Evolutionary conservation across 352 stramenopile species (phyloP), one percentile per base, ranked within the genome.

Genomic region (Thraustotheca clavata): DNA sequence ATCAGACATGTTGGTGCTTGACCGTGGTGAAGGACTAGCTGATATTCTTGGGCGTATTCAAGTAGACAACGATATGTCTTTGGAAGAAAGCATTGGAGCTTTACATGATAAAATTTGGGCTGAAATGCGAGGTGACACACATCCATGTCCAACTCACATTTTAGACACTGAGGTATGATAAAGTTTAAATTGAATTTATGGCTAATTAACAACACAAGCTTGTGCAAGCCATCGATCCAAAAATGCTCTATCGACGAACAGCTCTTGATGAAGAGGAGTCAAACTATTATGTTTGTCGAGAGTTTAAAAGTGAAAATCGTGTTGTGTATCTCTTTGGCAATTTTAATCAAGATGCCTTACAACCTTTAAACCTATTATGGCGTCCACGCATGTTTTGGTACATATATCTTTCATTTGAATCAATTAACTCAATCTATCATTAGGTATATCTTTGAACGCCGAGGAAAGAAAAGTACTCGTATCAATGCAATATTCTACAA

Each of bases 401-500:
- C 38, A 43, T 43, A 22, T n/a, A n/a, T 50, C 33, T 6, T 22
- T 14, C 14, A 14, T 50, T 50, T 50, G 7, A 6, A 22, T 14
- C 7, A 14, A 50, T 50, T 50, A 6, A 6, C 43, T 14, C 7
- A 14, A 50, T 14, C 12, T 14, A 29, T 6, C 43, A 33, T 6
- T 50, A 50, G 43, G 43, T 50, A 50, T 14, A 29, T 50, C 11
- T 14, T 50, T 6, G 43, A 50, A 29, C 43, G 43, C 7, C 6
- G 6, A 6, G 43, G 43, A 29, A 6, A 22, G 43, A 6, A 6
- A 22, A 6, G 33, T 22, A 50, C 43, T 22, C 43, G 43, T 22
- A 50, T 50, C 43, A 50, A 50, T 12, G 43, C 43, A 6, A 6
- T 50, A 6, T 50, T 50, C 33, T 50, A 50, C 43, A 50, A 50